Evolutionary conservation across 352 stramenopile species (phyloP), one percentile per base, ranked within the genome.

Genomic region (Pythium utonaiense): DNA sequence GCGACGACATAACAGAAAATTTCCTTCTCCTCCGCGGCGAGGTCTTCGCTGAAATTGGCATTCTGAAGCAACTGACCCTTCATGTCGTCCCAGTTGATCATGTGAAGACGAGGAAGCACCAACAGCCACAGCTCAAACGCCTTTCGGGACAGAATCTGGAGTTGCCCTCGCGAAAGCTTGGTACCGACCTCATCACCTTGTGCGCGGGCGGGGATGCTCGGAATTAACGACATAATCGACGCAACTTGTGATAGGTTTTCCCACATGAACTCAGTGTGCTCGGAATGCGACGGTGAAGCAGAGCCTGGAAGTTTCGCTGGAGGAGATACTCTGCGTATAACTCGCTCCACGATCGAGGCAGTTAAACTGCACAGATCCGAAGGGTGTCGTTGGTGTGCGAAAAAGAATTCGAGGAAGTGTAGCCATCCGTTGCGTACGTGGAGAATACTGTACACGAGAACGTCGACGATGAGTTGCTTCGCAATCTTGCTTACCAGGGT

Each of bases 181-280:
- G 72, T 60, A 1, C 70, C 70, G 6, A 72, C 42, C 0, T 62
- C 55, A 21, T 21, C 65, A 21, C 22, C 19, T 13, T 53, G 33
- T 42, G 5, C 41, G 16, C 40, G 13, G 16, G 48, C 21, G 21
- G 25, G 36, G 9, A 68, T 42, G n/a, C 2, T 65, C 27, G 51
- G 57, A 6, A 71, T 40, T 17, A 70, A 17, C 14, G 57, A 53
- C 13, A 66, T 30, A n/a, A 93, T 74, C 13, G 78, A 74, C 40
- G 77, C 77, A 17, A 92, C 73, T 77, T 95, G 83, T 28, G 69
- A 86, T 3, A 89, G n/a, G 47, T 95, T 93, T 63, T 92, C 80
- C 81, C 81, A 91, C 56, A 81, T 65, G 16, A 85, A 71, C 1
- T 73, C 66, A 36, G 70, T 60, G 38, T 76, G 24, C 21, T 69